These are phyloP conservation scores for Moesziomyces antarcticus DNA, from an alignment of 1,284 basidiomycete species.

Conservation along the genomic window DNA sequence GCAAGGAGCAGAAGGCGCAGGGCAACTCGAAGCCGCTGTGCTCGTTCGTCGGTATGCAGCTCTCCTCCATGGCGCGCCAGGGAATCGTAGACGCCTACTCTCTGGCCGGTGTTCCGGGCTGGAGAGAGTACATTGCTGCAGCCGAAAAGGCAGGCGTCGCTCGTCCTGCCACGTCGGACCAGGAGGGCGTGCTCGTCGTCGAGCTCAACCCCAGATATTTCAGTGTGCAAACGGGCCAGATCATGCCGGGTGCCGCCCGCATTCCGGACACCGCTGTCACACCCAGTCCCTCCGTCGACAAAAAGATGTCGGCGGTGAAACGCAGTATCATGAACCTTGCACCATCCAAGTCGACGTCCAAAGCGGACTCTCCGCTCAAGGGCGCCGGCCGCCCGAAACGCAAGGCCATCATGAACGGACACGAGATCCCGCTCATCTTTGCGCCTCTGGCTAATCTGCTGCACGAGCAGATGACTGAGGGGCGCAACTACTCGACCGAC, in stretches of 20 bases:
- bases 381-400: constrained; percentile 3
- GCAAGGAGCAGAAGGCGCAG: constrained; percentile 45
- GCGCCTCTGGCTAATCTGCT: constrained; percentile 32
- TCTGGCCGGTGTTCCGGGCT: constrained; percentile 41
- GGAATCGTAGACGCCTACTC: constrained; percentile 47
- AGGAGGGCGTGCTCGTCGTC: constrained; percentile 33
- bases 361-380: constrained; percentile 18
- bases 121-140: constrained; percentile 51
- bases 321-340: constrained; percentile 11
- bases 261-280: constrained; percentile 36
- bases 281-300: constrained; percentile 21
- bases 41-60: constrained; percentile 30
- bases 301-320: constrained; percentile 20
- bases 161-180: constrained; percentile 27
- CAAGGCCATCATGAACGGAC: constrained; percentile 34
- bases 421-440: constrained; percentile 30
- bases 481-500: constrained; percentile 48
- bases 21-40: constrained; percentile 31
- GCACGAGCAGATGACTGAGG: constrained; percentile 41
- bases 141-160: constrained; percentile 50
- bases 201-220: constrained; percentile 42
- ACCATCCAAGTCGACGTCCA: constrained; percentile 20
- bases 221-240: constrained; percentile 16
- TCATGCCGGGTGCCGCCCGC: constrained; percentile 15
- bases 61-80: constrained; percentile 26